Evolutionary conservation across 2,329 filamentous ascomycete genomes (phyloP).

Genomic region (Sarocladiaceae sp.): DNA sequence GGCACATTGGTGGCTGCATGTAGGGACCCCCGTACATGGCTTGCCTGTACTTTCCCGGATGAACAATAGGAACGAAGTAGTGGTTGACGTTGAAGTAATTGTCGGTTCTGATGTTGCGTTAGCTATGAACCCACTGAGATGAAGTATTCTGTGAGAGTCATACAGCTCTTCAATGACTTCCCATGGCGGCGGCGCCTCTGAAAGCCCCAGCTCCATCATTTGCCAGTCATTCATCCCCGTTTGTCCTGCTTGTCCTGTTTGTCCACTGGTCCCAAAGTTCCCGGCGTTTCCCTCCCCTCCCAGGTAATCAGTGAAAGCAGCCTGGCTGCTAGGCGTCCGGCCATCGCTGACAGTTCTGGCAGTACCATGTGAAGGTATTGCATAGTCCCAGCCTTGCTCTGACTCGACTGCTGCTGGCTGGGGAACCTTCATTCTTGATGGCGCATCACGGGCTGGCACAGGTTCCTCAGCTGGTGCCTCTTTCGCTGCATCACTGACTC

Average conservation of each 20-base stretch:
- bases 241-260: no score
- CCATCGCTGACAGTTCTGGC: constrained; percentile 1
- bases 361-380: constrained; percentile 7
- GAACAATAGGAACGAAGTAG: constrained; percentile 67
- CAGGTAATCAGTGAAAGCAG: not conserved
- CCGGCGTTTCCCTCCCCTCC: constrained; percentile 13
- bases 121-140: not conserved
- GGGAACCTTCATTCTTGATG: constrained; percentile 13
- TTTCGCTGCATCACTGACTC: constrained; percentile 1
- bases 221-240: constrained; percentile 18
- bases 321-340: not conserved
- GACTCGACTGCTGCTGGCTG: constrained; percentile 4
- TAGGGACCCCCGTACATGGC: constrained; percentile 66
- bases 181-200: constrained; percentile 72
- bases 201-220: constrained; percentile 72
- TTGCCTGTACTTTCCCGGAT: constrained; percentile 67
- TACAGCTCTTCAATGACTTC: constrained; percentile 81
- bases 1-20: constrained; percentile 71
- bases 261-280: no score
- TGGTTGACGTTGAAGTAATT: constrained; percentile 74
- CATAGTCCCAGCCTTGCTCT: constrained; percentile 9
- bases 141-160: constrained; percentile 19
- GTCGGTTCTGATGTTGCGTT: constrained; percentile 46
- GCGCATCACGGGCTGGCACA: not conserved
- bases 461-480: not conserved